A percentile compares a stretch with the other conserved stretches of the same genome.
phyloP scores from a whole-genome alignment of 352 stramenopile genomes.

The Phytopythium ostracodes region DNA sequence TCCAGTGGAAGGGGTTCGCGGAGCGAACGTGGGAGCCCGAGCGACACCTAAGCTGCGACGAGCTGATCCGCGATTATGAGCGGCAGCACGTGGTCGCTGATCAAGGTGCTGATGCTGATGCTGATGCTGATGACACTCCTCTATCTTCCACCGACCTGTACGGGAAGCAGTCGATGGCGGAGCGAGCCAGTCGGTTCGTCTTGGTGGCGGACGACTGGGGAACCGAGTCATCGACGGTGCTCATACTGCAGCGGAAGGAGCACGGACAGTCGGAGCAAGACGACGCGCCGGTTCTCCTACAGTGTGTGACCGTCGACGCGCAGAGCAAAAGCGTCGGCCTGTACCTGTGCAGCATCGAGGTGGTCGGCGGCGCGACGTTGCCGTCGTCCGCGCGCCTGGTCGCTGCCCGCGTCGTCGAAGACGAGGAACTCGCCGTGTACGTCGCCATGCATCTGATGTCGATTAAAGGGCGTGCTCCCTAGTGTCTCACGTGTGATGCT shows the following conservation, averaged over 20 bases:
- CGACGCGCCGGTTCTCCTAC: constrained; percentile 1
- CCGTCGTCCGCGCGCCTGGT: constrained; percentile 28
- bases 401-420: constrained; percentile 33
- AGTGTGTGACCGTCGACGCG: constrained; percentile 17
- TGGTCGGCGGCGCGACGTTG: constrained; percentile 9
- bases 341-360: constrained; percentile 1
- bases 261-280: constrained; percentile 9
- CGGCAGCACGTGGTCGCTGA: not conserved
- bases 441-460: constrained; percentile 3
- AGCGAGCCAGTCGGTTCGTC: not conserved
- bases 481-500: not conserved
- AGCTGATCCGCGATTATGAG: constrained; percentile 3
- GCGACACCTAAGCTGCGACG: constrained; percentile 1
- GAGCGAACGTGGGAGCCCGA: constrained; percentile 4
- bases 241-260: constrained; percentile 20
- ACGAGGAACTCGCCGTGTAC: constrained; percentile 34
- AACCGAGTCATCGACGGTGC: constrained; percentile 8
- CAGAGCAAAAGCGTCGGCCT: constrained; percentile 16
- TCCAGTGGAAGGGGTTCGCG: not conserved
- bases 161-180: not conserved
- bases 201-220: constrained; percentile 4
- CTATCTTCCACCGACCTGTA: not conserved
- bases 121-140: too few species aligned
- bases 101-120: too few species aligned
- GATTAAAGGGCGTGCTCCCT: not conserved